Conservation (phyloP, 1,139 yeast genomes). For the Candida neerlandica region DNA sequence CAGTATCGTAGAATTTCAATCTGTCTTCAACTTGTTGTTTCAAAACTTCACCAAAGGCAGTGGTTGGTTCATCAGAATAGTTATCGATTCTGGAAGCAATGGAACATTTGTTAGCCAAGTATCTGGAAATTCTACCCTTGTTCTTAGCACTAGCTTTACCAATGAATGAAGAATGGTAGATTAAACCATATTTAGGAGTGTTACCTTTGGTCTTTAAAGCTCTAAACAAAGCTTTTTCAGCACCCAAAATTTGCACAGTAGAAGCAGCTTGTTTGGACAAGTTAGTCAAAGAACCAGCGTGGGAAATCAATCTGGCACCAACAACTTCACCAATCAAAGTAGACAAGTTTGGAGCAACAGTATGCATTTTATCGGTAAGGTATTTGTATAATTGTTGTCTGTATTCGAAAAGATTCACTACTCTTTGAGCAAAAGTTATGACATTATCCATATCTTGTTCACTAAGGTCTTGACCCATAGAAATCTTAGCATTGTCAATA, state of each 20-base stretch:
- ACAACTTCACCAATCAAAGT: constrained; percentile 97
- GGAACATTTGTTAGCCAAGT: constrained; percentile 97
- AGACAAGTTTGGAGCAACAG: constrained; percentile 96
- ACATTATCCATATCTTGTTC: constrained; percentile 93
- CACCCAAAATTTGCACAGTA: constrained; percentile 98
- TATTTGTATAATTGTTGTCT: constrained; percentile 86
- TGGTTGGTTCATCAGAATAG: constrained; percentile 84
- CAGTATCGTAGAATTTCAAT: constrained; percentile 92
- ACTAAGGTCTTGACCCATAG: constrained; percentile 98
- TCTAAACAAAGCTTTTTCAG: constrained; percentile 98
- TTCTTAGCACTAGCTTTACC: constrained; percentile 97
- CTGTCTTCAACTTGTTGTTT: constrained; percentile 98
- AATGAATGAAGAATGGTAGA: constrained; percentile 94
- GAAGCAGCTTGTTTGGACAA: constrained; percentile 98
- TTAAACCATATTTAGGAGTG: constrained; percentile 97
- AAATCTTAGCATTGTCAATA: constrained; percentile 89
- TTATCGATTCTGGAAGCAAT: constrained; percentile 98
- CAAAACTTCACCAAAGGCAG: constrained; percentile 85
- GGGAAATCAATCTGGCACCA: constrained; percentile 97
- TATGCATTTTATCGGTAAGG: constrained; percentile 93
- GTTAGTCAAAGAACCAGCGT: constrained; percentile 96
- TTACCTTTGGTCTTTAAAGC: constrained; percentile 98
- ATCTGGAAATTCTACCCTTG: constrained; percentile 98
- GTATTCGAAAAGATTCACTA: constrained; percentile 90
- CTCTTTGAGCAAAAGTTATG: constrained; percentile 89